phyloP scores from a whole-genome alignment of 1,284 basidiomycete genomes.

The Cryptococcus depauperatus region DNA sequence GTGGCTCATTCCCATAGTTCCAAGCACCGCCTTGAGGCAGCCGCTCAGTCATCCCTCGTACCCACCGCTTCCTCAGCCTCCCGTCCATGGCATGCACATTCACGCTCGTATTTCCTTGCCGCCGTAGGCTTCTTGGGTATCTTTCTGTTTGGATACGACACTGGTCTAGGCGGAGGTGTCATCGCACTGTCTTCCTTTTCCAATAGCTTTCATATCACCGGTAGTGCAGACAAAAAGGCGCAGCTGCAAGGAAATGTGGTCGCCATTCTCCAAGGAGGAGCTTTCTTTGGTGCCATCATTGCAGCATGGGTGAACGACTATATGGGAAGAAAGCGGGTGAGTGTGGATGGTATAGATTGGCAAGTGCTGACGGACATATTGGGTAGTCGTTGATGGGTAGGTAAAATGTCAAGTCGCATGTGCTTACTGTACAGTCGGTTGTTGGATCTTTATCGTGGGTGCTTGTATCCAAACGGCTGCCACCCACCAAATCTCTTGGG shows the following conservation, averaged over 20 bases:
- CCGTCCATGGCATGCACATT: conserved; percentile 28
- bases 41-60: conserved; percentile 5
- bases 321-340: conserved; percentile 34
- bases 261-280: conserved; percentile 65
- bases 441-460: conserved; percentile 57
- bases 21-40: not conserved
- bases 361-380: too few relatives aligned
- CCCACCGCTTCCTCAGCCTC: conserved; percentile 9
- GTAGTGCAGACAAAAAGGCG: conserved; percentile 26
- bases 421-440: conserved; percentile 55
- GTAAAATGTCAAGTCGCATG: too few relatives aligned
- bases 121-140: conserved; percentile 69
- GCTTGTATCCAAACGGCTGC: conserved; percentile 51
- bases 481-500: conserved; percentile 31
- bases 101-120: conserved; percentile 50
- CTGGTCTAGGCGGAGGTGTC: conserved; percentile 34
- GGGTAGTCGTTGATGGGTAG: conserved; percentile 1
- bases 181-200: conserved; percentile 58
- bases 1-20: not conserved
- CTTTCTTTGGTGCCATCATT: conserved; percentile 65
- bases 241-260: conserved; percentile 52
- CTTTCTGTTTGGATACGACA: conserved; percentile 66
- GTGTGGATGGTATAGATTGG: too few relatives aligned
- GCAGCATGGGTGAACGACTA: conserved; percentile 46
- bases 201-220: conserved; percentile 54